Evolutionary conservation across 2,329 filamentous ascomycete species (phyloP), one percentile per base, ranked within the genome.

Genomic region (Phoma herbarum): DNA sequence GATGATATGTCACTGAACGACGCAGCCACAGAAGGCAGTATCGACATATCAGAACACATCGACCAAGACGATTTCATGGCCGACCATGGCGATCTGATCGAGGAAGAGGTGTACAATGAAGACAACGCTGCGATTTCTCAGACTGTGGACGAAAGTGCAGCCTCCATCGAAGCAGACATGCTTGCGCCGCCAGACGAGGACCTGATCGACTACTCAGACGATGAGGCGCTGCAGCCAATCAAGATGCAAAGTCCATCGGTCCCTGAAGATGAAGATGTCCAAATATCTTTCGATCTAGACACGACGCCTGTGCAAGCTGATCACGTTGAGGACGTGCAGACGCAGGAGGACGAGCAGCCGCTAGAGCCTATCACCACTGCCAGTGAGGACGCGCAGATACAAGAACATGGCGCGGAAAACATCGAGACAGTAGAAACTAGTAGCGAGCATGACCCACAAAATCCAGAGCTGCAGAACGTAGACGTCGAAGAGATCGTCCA

Each of bases 1-100:
- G 81, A 88, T 60, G 81, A 88, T 59, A 84, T 81, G 57, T 85
- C 86, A 52, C 78, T 86, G 47, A 82, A 86, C 65, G 87, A 89
- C 64, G 78, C 70, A 14, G 67, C 54, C 14, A 68, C 71, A 42
- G 74, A 73, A 23, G 57, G 48, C n/a, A 73, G 58, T 16, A 33
- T 62, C 18, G 67, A 70, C 28, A 39, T 59, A 12, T 62, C 69
- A 22, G 57, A 64, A 16, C 59, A 43, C 48, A 4, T 23, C 59
- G 67, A 73, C 31, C 65, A 71, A 48, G 76, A 78, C 56, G 75
- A 78, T 45, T 70, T 74, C 52, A 78, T 78, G 76, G 65, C 67
- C 31, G 77, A 78, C 57, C 61, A 72, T 23, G 75, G 75, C 20
- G 69, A 71, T 28, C 50, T 70, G 8, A 72, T 73, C 7, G 68